Evolutionary conservation across 176 grass and related monocot genomes (phyloP), one percentile per base, ranked within the genome.

Genomic region (Oryza meridionalis): DNA sequence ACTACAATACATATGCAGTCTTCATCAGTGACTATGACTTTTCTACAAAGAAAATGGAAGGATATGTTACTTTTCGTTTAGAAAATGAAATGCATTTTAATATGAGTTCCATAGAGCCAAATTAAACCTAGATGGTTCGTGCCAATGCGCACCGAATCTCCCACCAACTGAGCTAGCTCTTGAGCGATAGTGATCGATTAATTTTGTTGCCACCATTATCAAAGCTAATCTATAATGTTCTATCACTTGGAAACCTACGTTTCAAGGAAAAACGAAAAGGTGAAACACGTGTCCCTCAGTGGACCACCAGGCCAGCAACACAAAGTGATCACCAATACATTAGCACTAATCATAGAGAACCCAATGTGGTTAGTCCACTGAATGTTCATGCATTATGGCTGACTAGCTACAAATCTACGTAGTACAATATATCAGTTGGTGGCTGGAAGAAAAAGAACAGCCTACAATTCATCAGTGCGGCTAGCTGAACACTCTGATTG

Each of bases 401-500:
- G 15, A 29, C 6, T 9, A 81, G 47, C 31, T 65, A 59, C 42
- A 43, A 43, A 43, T 43, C 0, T 55, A 24, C 58, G 10, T 40
- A 40, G 38, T 40, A 40, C 38, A 40, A 40, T 40, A 40, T 40
- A 62, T 9, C 21, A 71, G 67, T 43, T 70, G 26, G 44, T 76
- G 72, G 63, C 29, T 40, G 24, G 46, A 47, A 26, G 7, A 67
- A 25, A 49, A n/a, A 50, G 25, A 46, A 24, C 69, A 69, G n/a
- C 9, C 26, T 58, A 70, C 15, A 40, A 21, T 26, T 11, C 67
- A 49, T 37, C 22, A 2, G 69, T 26, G 2, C 2, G 45, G 32
- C 4, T 68, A 50, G 21, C 43, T 46, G 72, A 82, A 51, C 46
- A 29, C 73, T 71, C 79, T 58, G 53, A 58, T 58, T n/a, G 53